A percentile compares a stretch with the other conserved stretches of the same genome.
Conservation (phyloP, 2,329 filamentous ascomycete genomes). For the Diaporthe amygdali region DNA sequence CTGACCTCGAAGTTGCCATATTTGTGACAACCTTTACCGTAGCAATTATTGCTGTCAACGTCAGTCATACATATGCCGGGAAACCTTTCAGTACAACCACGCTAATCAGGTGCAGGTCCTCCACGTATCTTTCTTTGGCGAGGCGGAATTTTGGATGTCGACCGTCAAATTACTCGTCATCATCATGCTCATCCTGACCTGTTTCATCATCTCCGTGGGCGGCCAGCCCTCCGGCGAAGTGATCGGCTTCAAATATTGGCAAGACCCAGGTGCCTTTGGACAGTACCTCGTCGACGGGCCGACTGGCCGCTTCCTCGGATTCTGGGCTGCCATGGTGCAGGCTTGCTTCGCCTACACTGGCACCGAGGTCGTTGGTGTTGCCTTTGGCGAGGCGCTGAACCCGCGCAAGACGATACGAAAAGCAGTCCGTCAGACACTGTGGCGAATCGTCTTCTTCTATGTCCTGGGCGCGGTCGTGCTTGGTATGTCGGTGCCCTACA, state of each 20-base stretch:
- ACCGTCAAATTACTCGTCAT: conserved; percentile 15
- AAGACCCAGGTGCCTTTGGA: conserved; percentile 47
- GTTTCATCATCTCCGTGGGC: conserved; percentile 44
- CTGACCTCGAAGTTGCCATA: conserved; percentile 42
- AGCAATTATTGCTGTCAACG: conserved; percentile 39
- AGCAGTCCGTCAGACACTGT: conserved; percentile 72
- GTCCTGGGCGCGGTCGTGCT: conserved; percentile 68
- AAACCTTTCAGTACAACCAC: no score
- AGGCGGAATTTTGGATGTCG: not conserved
- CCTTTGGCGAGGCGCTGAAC: conserved; percentile 52
- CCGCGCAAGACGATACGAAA: conserved; percentile 42
- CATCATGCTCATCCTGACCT: conserved; percentile 42
- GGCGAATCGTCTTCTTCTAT: conserved; percentile 74
- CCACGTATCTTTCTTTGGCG: not conserved
- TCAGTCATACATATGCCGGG: conserved; percentile 25
- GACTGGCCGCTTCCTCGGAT: conserved; percentile 52
- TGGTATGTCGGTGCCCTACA: conserved; percentile 71
- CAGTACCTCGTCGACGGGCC: conserved; percentile 38
- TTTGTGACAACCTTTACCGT: conserved; percentile 42
- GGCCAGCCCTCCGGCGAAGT: conserved; percentile 43
- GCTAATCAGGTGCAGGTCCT: not conserved
- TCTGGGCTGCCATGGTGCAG: conserved; percentile 51
- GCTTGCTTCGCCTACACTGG: conserved; percentile 56
- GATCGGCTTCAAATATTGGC: conserved; percentile 50
- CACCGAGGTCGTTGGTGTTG: conserved; percentile 53